Conservation (phyloP, 495 filamentous ascomycete genomes). For the Ascodesmis nigricans region DNA sequence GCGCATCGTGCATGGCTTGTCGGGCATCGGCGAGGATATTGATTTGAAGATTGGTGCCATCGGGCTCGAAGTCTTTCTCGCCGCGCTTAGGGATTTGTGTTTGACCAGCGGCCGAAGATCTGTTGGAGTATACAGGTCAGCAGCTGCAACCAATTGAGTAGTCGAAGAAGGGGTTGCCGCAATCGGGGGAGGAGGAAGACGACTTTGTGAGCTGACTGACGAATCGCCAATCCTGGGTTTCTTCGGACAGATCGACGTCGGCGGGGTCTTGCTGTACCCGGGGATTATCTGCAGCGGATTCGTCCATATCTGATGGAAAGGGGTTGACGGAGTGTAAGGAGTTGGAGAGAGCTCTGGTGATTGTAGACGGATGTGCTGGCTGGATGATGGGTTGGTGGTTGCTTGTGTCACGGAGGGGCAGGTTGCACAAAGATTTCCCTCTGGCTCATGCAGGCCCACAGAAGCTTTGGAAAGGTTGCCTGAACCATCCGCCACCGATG, state of each 20-base stretch:
- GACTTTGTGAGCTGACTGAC: conserved; percentile 27
- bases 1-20: conserved; percentile 74
- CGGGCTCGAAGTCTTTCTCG: conserved; percentile 90
- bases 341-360: too few relatives aligned
- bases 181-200: background rate
- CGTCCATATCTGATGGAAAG: too few relatives aligned
- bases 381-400: too few relatives aligned
- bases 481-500: too few relatives aligned
- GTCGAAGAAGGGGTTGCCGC: conserved; percentile 28
- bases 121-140: background rate
- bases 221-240: conserved; percentile 72
- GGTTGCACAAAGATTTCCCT: too few relatives aligned
- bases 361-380: too few relatives aligned
- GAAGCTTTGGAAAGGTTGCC: too few relatives aligned
- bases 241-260: conserved; percentile 53
- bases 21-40: conserved; percentile 54
- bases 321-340: too few relatives aligned
- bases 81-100: conserved; percentile 48
- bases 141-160: background rate
- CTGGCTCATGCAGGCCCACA: too few relatives aligned
- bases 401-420: too few relatives aligned
- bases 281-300: conserved; percentile 15
- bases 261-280: conserved; percentile 13
- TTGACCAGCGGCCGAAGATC: conserved; percentile 19
- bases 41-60: conserved; percentile 63